Base-by-base conservation (phyloP, 2,329 filamentous ascomycete genomes). In the Ophiocordyceps camponoti-leonardi region DNA sequence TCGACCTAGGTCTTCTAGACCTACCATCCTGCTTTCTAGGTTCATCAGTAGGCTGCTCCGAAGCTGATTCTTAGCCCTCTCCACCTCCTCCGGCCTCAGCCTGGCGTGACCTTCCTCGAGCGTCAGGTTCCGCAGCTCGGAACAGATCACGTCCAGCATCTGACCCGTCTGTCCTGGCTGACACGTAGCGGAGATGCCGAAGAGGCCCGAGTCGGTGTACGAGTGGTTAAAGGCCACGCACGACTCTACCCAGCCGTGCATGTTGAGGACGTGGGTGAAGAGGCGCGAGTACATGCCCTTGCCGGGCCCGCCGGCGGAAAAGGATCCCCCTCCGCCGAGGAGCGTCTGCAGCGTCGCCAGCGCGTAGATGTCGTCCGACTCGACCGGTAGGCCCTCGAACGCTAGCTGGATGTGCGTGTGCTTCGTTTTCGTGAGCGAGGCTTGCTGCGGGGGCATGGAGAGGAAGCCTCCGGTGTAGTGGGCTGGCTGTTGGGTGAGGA, bases 281-380 rank as follows among this genome's bases (percentile, higher is more conserved):
- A 98, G 77, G 13, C 92, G 83, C 35, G 86, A 94, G 71, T 96
- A 96, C 92, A 98, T 98, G 61, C 92, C 92, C 69, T 98, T 98
- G 45, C 92, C 92, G 5, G 92, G 92, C 0, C 92, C 92, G 55
- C 92, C 92, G 45, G 92, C 92, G 16, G 86, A 94, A 69, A 98
- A 98, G 46, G 88, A 95, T 22, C 92, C 92, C 43, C 92, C 92
- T 43, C 92, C 92, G 47, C 92, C 92, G 31, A 98, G 84, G 11
- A 98, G 81, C 1, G 87, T 96, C 64, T 96, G 93, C 1, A 98
- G 73, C 1, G 90, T 94, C 7, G 92, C 92, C 41, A 96, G 79
- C 18, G 92, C 88, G 66, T 96, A 98, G 56, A 98, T 95, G 60
- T 96, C 90, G 13, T 86, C 79, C 3, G 84, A 90, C 20, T 77